Evolutionary conservation across 1,284 basidiomycete species (phyloP).

Genomic region (Cryptococcus hybrid): DNA sequence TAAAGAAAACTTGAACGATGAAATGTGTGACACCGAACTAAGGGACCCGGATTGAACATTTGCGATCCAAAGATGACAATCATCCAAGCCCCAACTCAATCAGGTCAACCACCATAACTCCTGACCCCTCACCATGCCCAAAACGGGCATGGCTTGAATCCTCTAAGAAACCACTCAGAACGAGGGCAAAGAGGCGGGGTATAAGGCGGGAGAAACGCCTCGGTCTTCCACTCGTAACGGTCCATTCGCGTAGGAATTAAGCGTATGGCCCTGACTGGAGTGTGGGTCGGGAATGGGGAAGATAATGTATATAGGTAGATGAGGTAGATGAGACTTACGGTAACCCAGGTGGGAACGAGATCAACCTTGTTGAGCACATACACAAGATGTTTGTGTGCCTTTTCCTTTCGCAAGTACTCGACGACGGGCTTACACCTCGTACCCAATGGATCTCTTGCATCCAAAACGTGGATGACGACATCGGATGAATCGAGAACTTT

Average conservation of each 20-base stretch:
- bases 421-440: conserved; percentile 96
- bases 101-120: conserved; percentile 38
- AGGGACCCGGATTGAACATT: conserved; percentile 43
- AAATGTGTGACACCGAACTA: conserved; percentile 54
- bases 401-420: conserved; percentile 93
- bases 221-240: conserved; percentile 64
- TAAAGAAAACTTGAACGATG: not conserved
- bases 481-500: conserved; percentile 99
- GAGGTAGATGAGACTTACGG: conserved; percentile 59
- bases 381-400: conserved; percentile 95
- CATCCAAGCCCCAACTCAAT: conserved; percentile 51
- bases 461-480: conserved; percentile 92
- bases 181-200: conserved; percentile 49
- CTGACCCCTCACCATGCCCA: conserved; percentile 46
- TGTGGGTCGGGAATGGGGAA: conserved; percentile 42
- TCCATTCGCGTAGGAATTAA: conserved; percentile 42
- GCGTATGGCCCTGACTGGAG: conserved; percentile 55
- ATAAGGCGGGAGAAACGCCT: conserved; percentile 50
- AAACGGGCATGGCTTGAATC: conserved; percentile 33
- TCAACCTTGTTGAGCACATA: conserved; percentile 99
- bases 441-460: conserved; percentile 93
- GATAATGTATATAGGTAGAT: conserved; percentile 1
- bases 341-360: conserved; percentile 98
- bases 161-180: conserved; percentile 31
- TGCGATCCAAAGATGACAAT: conserved; percentile 21